These are phyloP conservation scores for Annona squamosa DNA, from an alignment of 164 flowering plant genomes.

Conservation along the genomic window DNA sequence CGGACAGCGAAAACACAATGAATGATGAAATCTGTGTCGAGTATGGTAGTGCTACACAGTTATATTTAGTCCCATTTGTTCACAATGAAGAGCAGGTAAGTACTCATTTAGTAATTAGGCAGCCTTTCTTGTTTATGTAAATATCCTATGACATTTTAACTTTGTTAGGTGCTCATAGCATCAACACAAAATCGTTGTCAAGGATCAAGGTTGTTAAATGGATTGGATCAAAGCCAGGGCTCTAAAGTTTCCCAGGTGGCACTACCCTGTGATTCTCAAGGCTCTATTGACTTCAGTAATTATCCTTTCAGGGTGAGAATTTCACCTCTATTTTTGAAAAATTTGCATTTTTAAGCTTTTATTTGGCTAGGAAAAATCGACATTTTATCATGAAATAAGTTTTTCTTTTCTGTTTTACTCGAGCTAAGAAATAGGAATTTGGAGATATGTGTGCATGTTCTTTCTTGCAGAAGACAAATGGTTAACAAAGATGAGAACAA, in stretches of 20 bases:
- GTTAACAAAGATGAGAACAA: too few species aligned
- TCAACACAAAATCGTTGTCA: slow-evolving; percentile 55
- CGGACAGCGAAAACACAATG: slow-evolving; percentile 35
- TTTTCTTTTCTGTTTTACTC: too few species aligned
- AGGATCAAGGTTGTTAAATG: slow-evolving; percentile 44
- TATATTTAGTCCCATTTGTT: slow-evolving; percentile 72
- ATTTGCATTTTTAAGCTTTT: too few species aligned
- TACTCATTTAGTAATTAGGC: background rate
- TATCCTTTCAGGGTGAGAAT: slow-evolving; percentile 81
- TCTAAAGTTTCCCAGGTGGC: slow-evolving; percentile 75
- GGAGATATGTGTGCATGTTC: too few species aligned
- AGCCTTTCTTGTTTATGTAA: slow-evolving; percentile 1
- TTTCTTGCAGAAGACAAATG: too few species aligned
- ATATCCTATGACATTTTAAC: slow-evolving; percentile 5
- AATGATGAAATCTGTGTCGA: slow-evolving; percentile 68
- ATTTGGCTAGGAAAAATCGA: too few species aligned
- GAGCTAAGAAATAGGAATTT: too few species aligned
- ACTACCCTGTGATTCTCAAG: slow-evolving; percentile 84
- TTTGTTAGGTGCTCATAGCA: slow-evolving; percentile 52
- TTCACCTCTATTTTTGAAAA: background rate
- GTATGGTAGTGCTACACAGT: slow-evolving; percentile 89
- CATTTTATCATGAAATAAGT: too few species aligned
- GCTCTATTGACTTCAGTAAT: slow-evolving; percentile 80
- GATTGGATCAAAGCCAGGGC: slow-evolving; percentile 45
- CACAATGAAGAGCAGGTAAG: slow-evolving; percentile 69